phyloP scores from a whole-genome alignment of 2,329 filamentous ascomycete genomes.

The Penicillium sp. region DNA sequence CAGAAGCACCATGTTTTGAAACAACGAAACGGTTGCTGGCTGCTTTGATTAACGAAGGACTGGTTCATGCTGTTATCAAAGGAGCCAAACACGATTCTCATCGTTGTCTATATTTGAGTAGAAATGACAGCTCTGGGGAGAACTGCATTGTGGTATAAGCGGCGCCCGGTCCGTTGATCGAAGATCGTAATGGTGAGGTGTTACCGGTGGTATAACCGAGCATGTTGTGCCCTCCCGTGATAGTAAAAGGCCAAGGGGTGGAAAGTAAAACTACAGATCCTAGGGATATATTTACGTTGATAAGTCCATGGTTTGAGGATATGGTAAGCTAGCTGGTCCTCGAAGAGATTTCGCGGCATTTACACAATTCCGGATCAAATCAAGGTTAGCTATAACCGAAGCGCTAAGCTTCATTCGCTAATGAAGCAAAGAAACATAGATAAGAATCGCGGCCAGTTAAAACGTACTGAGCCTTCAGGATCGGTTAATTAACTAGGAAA shows the following conservation, averaged over 20 bases:
- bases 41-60: background rate
- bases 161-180: background rate
- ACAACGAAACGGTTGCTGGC: slow-evolving; percentile 8
- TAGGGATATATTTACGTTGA: background rate
- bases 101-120: background rate
- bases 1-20: background rate
- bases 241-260: background rate
- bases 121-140: background rate
- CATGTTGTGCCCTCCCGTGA: background rate
- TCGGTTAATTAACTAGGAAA: slow-evolving; percentile 1
- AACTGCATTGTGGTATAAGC: background rate
- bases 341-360: background rate
- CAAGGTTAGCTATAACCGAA: background rate
- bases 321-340: background rate
- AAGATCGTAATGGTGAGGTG: background rate
- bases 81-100: background rate
- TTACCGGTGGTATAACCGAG: background rate
- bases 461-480: background rate
- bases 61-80: background rate
- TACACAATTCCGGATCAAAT: background rate
- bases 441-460: slow-evolving; percentile 2
- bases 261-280: background rate
- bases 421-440: slow-evolving; percentile 1
- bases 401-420: background rate
- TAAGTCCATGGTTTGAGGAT: background rate